Conservation (phyloP, 768 basidiomycete species). For the Russula vinacea region DNA sequence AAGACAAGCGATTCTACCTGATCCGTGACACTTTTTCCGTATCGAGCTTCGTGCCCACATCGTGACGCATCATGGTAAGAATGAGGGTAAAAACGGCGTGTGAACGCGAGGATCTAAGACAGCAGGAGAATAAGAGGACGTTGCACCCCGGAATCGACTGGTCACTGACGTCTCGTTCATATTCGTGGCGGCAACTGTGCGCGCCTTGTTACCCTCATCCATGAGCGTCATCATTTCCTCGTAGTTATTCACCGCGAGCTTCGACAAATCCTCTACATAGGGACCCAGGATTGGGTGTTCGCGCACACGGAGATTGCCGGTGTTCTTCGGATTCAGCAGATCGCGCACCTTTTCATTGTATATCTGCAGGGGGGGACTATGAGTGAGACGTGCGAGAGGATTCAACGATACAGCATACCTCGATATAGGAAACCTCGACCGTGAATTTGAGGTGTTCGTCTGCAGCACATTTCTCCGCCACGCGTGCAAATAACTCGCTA, state of each 20-base stretch:
- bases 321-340: conserved; percentile 94
- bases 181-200: conserved; percentile 97
- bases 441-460: conserved; percentile 77
- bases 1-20: conserved; percentile 47
- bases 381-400: background rate
- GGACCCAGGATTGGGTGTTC: conserved; percentile 95
- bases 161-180: conserved; percentile 90
- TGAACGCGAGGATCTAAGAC: conserved; percentile 80
- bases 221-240: conserved; percentile 99
- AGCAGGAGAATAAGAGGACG: background rate
- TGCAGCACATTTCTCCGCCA: conserved; percentile 55
- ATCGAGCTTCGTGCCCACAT: conserved; percentile 78
- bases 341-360: conserved; percentile 99
- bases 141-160: background rate
- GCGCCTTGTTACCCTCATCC: conserved; percentile 99
- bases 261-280: conserved; percentile 98
- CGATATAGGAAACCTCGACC: conserved; percentile 98
- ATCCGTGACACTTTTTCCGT: conserved; percentile 99
- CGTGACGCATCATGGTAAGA: conserved; percentile 88
- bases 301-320: conserved; percentile 91
- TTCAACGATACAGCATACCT: conserved; percentile 47
- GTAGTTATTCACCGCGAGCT: conserved; percentile 86
- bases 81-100: conserved; percentile 98
- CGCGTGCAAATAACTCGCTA: conserved; percentile 84
- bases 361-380: conserved; percentile 50